These are phyloP conservation scores for Kwoniella sp. DNA, from an alignment of 768 basidiomycete genomes.

Conservation along the genomic window DNA sequence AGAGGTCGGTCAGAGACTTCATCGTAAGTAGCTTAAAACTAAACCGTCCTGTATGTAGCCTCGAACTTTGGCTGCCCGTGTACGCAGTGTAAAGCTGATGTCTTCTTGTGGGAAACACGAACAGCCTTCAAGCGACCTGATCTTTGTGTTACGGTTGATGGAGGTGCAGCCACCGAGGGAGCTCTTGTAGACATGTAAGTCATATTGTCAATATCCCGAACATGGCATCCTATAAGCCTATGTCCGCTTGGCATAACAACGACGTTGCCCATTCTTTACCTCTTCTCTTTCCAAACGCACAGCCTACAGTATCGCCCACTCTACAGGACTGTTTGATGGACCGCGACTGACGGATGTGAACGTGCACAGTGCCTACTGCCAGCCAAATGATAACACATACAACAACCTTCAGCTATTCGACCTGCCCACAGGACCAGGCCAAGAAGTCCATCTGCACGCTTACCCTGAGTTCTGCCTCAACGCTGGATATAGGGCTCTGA, in stretches of 20 bases:
- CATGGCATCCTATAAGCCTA: too few relatives aligned
- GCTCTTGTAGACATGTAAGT: slow-evolving; percentile 19
- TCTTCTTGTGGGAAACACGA: too few relatives aligned
- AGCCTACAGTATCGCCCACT: too few relatives aligned
- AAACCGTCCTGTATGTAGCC: too few relatives aligned
- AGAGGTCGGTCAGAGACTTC: slow-evolving; percentile 1
- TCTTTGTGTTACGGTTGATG: slow-evolving; percentile 18
- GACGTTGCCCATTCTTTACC: too few relatives aligned
- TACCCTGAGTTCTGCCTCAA: slow-evolving; percentile 5
- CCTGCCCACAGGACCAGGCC: slow-evolving; percentile 5
- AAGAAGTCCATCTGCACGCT: neutral
- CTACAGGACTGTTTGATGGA: too few relatives aligned
- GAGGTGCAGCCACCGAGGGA: slow-evolving; percentile 17
- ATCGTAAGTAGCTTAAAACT: slow-evolving; percentile 14
- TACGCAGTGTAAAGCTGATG: too few relatives aligned
- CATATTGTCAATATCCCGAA: too few relatives aligned
- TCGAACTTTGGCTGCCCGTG: too few relatives aligned
- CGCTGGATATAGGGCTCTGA: neutral
- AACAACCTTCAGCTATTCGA: slow-evolving; percentile 4
- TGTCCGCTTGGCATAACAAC: too few relatives aligned
- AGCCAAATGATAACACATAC: neutral
- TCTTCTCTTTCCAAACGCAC: too few relatives aligned
- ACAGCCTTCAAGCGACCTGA: slow-evolving; percentile 11
- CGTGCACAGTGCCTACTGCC: slow-evolving; percentile 11
- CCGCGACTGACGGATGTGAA: neutral